phyloP scores from a whole-genome alignment of 1,284 basidiomycete genomes.

The Tremellales sp. region DNA sequence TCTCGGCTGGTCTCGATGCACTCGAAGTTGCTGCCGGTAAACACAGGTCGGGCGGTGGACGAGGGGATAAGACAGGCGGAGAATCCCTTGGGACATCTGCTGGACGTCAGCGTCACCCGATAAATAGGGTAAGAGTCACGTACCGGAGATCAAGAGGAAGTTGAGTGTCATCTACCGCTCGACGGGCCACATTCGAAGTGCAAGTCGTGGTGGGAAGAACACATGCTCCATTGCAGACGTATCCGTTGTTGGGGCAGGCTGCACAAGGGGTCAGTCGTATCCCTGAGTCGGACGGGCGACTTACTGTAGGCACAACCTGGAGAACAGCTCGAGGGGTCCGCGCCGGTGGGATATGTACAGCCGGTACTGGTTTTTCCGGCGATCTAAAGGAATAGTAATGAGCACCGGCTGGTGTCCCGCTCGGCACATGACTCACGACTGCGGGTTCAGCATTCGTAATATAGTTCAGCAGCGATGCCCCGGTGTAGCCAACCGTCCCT shows the following conservation, averaged over 20 bases:
- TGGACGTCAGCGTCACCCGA: no score
- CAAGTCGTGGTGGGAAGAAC: neutral
- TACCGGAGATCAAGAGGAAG: neutral
- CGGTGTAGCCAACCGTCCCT: neutral
- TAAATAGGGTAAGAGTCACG: neutral
- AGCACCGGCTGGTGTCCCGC: neutral
- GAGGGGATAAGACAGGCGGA: neutral
- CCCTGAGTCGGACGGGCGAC: neutral
- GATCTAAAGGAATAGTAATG: neutral
- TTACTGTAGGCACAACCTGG: neutral
- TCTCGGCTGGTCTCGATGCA: constrained; percentile 1
- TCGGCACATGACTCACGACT: neutral
- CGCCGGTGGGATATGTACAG: neutral
- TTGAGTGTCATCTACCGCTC: neutral
- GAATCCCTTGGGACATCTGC: neutral
- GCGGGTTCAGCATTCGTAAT: neutral
- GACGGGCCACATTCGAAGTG: neutral
- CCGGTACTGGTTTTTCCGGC: neutral
- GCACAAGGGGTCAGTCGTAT: neutral
- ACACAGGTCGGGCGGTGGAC: neutral
- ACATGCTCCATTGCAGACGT: no score
- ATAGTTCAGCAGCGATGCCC: neutral
- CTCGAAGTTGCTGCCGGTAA: neutral
- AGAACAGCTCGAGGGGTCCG: neutral
- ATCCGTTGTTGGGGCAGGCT: neutral